These are phyloP conservation scores for Penicillium coprophilum DNA, from an alignment of 495 filamentous ascomycete species.

Conservation along the genomic window DNA sequence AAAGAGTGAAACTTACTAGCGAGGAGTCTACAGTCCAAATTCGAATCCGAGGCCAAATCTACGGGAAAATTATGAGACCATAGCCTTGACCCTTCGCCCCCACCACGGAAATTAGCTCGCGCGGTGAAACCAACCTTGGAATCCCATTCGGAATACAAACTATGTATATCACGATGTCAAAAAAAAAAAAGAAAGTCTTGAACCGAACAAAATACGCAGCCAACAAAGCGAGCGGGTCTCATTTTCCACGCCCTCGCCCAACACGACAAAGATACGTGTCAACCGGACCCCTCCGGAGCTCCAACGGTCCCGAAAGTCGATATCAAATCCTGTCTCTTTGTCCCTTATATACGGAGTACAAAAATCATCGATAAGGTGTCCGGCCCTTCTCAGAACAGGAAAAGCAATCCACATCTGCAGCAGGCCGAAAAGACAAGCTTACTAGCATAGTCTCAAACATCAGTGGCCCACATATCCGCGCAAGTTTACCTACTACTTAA, in stretches of 20 bases:
- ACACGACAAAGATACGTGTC: slow-evolving; percentile 1
- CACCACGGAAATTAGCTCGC: not conserved
- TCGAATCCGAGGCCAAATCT: not conserved
- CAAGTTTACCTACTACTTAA: not conserved
- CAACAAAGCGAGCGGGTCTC: not conserved
- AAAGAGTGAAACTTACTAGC: not conserved
- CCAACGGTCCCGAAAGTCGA: not conserved
- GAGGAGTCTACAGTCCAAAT: not conserved
- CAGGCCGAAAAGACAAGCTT: slow-evolving; percentile 5
- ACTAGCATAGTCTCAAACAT: slow-evolving; percentile 4
- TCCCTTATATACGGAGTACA: not conserved
- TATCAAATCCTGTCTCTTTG: not conserved
- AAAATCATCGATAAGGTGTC: not conserved
- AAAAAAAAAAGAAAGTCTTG: not conserved
- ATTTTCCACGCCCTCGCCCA: not conserved
- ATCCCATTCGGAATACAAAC: not conserved
- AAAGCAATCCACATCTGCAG: slow-evolving; percentile 1
- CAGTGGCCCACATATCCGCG: not conserved
- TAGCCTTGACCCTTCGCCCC: not conserved
- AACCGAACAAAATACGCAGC: not conserved
- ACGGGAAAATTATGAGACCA: not conserved
- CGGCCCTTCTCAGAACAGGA: not conserved
- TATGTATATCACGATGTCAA: not conserved
- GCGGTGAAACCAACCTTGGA: not conserved
- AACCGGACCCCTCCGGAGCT: not conserved